phyloP scores from a whole-genome alignment of 1,284 basidiomycete species.

The Cerrena zonata region DNA sequence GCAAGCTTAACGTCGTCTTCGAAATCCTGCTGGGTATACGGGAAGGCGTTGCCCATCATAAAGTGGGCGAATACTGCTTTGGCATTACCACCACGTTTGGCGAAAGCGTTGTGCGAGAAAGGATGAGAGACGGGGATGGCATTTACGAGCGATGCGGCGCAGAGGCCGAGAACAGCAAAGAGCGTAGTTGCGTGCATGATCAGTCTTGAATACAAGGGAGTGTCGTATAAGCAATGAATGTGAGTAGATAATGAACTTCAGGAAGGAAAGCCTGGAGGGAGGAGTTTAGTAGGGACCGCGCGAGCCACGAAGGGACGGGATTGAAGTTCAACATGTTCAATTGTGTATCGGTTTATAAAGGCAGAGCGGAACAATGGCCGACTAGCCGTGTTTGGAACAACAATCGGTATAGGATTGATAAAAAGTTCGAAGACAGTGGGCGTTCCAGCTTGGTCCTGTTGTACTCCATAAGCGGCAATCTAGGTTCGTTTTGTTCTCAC shows the following conservation, averaged over 20 bases:
- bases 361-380: constrained; percentile 3
- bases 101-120: constrained; percentile 10
- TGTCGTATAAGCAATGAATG: too few relatives aligned
- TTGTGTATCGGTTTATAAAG: constrained; percentile 6
- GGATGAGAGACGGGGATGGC: constrained; percentile 10
- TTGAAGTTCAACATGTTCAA: constrained; percentile 1
- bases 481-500: constrained; percentile 1
- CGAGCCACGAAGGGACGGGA: background rate
- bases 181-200: constrained; percentile 6
- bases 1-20: constrained; percentile 53
- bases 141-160: constrained; percentile 5
- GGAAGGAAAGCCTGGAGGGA: constrained; percentile 7
- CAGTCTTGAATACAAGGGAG: background rate
- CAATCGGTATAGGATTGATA: background rate
- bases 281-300: constrained; percentile 1
- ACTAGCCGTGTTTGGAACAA: constrained; percentile 4
- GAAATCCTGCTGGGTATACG: constrained; percentile 59
- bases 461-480: background rate
- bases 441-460: background rate
- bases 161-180: constrained; percentile 7
- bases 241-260: constrained; percentile 11
- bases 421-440: background rate
- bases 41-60: constrained; percentile 64
- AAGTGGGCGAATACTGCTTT: constrained; percentile 63
- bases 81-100: constrained; percentile 14